These are phyloP conservation scores for Neofusicoccum kwambonambiense DNA, from an alignment of 2,329 filamentous ascomycete genomes.

Conservation along the genomic window DNA sequence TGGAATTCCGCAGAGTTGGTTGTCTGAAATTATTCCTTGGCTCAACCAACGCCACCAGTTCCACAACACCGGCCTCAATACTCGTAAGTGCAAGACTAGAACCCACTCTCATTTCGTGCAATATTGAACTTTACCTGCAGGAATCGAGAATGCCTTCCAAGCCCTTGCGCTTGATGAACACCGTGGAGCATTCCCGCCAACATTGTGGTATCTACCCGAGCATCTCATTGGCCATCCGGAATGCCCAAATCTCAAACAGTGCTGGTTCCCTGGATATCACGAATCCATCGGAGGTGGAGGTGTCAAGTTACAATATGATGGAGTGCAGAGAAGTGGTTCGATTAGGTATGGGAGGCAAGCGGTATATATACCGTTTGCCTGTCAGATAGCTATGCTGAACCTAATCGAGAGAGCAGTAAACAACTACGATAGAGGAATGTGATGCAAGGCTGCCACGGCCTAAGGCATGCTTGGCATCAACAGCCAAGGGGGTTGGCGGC, in stretches of 20 bases:
- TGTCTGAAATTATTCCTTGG: slow-evolving; percentile 5
- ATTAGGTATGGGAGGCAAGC: too few relatives aligned
- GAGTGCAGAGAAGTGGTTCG: too few relatives aligned
- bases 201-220: slow-evolving; percentile 50
- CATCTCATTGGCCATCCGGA: too few relatives aligned
- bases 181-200: slow-evolving; percentile 51
- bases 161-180: slow-evolving; percentile 56
- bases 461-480: too few relatives aligned
- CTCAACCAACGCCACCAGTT: slow-evolving; percentile 16
- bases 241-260: slow-evolving; percentile 44
- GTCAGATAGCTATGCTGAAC: too few relatives aligned
- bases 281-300: slow-evolving; percentile 52
- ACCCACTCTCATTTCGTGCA: not conserved
- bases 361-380: too few relatives aligned
- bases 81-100: too few relatives aligned
- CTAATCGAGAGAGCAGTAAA: too few relatives aligned
- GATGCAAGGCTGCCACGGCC: too few relatives aligned
- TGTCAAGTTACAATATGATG: slow-evolving; percentile 19
- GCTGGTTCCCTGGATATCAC: slow-evolving; percentile 58
- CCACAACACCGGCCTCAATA: not conserved
- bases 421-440: too few relatives aligned
- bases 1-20: not conserved
- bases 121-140: too few relatives aligned
- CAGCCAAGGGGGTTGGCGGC: too few relatives aligned
- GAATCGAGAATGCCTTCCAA: slow-evolving; percentile 55